These are phyloP conservation scores for Triticum dicoccoides DNA, from an alignment of 176 grass and related monocot species.

Conservation along the genomic window DNA sequence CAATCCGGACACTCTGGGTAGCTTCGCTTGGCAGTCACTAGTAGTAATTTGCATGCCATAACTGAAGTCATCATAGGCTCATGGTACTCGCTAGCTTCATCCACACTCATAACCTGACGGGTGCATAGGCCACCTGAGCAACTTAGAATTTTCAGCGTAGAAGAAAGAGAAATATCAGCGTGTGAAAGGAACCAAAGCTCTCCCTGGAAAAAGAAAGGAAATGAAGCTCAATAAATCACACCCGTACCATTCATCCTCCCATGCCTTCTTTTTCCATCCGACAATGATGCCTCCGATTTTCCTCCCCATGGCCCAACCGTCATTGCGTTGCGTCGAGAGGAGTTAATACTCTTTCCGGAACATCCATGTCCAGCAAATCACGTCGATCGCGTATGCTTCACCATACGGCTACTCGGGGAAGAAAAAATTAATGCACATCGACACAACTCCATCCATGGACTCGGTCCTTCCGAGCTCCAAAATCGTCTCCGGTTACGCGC, in stretches of 20 bases:
- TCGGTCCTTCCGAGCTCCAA: background rate
- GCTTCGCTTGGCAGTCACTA: background rate
- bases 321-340: background rate
- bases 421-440: background rate
- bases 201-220: background rate
- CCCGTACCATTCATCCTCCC: background rate
- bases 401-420: background rate
- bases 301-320: background rate
- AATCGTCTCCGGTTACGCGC: background rate
- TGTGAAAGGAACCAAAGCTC: conserved; percentile 28
- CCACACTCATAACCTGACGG: background rate
- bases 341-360: background rate
- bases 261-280: background rate
- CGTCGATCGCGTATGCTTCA: background rate
- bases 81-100: background rate
- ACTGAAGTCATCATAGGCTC: background rate
- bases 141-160: conserved; percentile 19
- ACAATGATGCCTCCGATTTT: background rate
- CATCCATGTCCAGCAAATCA: background rate
- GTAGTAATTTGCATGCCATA: background rate
- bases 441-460: background rate
- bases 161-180: background rate
- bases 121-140: too few relatives aligned
- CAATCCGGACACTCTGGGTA: background rate
- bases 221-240: background rate